Evolutionary conservation across 208 protist species (phyloP).

Genomic region (Trypanosoma theileri): DNA sequence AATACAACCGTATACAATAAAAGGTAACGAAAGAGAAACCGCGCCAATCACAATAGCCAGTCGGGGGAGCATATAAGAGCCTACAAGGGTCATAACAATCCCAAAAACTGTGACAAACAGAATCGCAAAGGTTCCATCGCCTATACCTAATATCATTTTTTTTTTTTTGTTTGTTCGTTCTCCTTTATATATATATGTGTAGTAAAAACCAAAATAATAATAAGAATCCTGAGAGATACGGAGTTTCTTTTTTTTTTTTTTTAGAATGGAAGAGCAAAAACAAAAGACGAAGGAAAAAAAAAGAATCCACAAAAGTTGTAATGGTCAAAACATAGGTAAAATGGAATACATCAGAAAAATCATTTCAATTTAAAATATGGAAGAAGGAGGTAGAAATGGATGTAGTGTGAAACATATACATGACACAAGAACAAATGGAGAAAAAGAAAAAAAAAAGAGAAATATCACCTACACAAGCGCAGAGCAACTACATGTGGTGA

Average conservation of each 20-base stretch:
- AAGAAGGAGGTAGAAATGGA: conserved; percentile 10
- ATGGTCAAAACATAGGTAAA: too few relatives aligned
- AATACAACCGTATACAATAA: conserved; percentile 80
- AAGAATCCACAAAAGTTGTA: conserved; percentile 7
- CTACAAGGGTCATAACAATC: conserved; percentile 47
- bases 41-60: conserved; percentile 48
- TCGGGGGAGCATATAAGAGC: conserved; percentile 47
- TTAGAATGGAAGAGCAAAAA: neutral
- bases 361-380: neutral
- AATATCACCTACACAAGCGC: neutral
- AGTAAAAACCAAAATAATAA: neutral
- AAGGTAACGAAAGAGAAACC: conserved; percentile 51
- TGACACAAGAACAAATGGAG: conserved; percentile 7
- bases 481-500: conserved; percentile 3
- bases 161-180: neutral
- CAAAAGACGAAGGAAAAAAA: conserved; percentile 16
- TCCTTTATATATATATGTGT: neutral
- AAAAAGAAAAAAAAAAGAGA: conserved; percentile 31
- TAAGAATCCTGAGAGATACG: too few relatives aligned
- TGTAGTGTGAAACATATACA: conserved; percentile 2
- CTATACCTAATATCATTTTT: conserved; percentile 38
- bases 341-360: neutral
- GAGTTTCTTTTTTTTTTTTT: too few relatives aligned
- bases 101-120: conserved; percentile 53
- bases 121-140: conserved; percentile 76